Evolutionary conservation across 352 stramenopile genomes (phyloP).

Genomic region (Phytopythium cucurbitacearum): DNA sequence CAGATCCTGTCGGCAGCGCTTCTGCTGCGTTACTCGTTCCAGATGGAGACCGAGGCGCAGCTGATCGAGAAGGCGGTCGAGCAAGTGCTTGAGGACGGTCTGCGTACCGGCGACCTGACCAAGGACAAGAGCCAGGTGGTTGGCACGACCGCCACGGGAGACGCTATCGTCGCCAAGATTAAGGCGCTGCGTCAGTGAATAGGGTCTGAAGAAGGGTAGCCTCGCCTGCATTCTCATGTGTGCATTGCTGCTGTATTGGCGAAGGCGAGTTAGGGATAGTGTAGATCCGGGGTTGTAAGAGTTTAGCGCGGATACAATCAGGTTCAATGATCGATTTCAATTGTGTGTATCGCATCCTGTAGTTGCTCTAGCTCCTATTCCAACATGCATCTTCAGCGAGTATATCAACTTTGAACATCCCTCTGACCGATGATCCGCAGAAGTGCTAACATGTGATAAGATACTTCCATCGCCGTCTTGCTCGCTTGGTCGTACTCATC

Average conservation of each 20-base stretch:
- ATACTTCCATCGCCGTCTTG: too few relatives aligned
- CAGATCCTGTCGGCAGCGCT: conserved; percentile 98
- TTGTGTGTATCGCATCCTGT: too few relatives aligned
- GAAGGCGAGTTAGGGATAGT: too few relatives aligned
- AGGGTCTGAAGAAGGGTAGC: too few relatives aligned
- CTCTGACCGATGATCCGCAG: too few relatives aligned
- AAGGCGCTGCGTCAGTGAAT: conserved; percentile 38
- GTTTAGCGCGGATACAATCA: neutral
- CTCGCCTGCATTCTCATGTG: too few relatives aligned
- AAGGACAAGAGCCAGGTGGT: conserved; percentile 50
- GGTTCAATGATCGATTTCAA: neutral
- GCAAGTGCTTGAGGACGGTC: conserved; percentile 73
- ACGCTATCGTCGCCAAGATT: conserved; percentile 80
- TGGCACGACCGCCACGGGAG: conserved; percentile 70
- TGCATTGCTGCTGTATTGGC: neutral
- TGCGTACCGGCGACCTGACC: conserved; percentile 85
- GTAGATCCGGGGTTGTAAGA: neutral
- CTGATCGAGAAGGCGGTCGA: conserved; percentile 82
- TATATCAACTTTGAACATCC: too few relatives aligned
- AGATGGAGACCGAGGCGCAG: conserved; percentile 73
- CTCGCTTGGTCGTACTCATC: too few relatives aligned
- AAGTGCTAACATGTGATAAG: too few relatives aligned
- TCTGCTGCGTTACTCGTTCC: conserved; percentile 95
- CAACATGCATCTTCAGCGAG: too few relatives aligned
- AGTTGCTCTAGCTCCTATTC: too few relatives aligned